A percentile compares a stretch with the other conserved stretches of the same genome.
Conservation (phyloP, 2,329 filamentous ascomycete genomes). For the Sclerotinia borealis region DNA sequence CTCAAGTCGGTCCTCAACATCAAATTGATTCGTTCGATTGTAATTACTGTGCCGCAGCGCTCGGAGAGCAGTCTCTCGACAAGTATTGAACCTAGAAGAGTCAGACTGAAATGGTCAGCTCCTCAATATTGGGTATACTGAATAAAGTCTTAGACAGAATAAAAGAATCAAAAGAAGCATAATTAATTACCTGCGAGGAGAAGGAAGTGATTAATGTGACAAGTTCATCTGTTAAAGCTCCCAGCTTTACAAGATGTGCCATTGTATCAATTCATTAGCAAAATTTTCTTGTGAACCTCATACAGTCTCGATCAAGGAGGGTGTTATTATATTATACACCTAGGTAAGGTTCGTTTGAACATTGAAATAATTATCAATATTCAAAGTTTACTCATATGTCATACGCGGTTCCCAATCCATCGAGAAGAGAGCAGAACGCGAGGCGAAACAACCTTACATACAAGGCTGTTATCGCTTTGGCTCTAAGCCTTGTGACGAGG, state of each 20-base stretch:
- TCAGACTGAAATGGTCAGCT: slow-evolving; percentile 25
- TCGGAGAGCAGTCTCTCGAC: slow-evolving; percentile 46
- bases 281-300: neutral
- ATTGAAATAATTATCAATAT: neutral
- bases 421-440: neutral
- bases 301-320: neutral
- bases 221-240: slow-evolving; percentile 63
- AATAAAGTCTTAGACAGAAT: neutral
- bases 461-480: neutral
- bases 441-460: neutral
- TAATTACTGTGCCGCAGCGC: slow-evolving; percentile 50
- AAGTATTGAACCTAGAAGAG: slow-evolving; percentile 36
- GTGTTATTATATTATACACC: no score
- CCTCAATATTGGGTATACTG: neutral
- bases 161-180: slow-evolving; percentile 9
- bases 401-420: neutral
- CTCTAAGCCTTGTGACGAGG: neutral
- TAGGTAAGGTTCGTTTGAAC: neutral
- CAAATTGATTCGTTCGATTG: slow-evolving; percentile 69
- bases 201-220: slow-evolving; percentile 57
- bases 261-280: slow-evolving; percentile 39
- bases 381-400: neutral
- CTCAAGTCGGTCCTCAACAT: slow-evolving; percentile 56
- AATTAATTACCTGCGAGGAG: slow-evolving; percentile 43
- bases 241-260: slow-evolving; percentile 63